Base-by-base conservation (phyloP, 352 stramenopile genomes). In the Phytopythium cucurbitacearum region DNA sequence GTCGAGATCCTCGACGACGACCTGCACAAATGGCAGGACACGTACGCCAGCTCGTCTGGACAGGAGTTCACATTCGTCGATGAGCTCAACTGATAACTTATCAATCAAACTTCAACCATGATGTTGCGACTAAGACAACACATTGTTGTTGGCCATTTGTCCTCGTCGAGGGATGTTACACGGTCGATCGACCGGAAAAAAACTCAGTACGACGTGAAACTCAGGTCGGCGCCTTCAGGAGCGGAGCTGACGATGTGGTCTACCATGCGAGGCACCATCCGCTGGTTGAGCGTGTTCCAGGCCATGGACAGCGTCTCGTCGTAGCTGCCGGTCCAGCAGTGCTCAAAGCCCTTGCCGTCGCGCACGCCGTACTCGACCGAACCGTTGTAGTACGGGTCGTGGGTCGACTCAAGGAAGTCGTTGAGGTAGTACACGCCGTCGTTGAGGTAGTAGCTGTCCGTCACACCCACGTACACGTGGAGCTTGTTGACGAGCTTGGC, bases 391-490 rank as follows among this genome's bases (percentile, higher is more conserved):
- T 79, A 89, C 52, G 79, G 76, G 47, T 76, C 60, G 4, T 16
- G 58, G 6, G 79, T 89, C n/a, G 57, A 77, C 50, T 84, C 64
- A 12, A 89, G 54, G 40, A 85, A 87, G 33, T 85, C 76, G 37
- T 87, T 76, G 3, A 89, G 71, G 50, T 77, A 64, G 58, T 87
- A 89, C 40, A 87, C 79, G 12, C 63, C 76, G 51, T 87, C 79
- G 51, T 89, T 89, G 9, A 89, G 55, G 58, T 89, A 87, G 68
- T 87, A 89, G 62, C 76, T 87, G 63, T 89, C 79, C 8, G 73
- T 76, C 48, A 89, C 79, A 21, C 76, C 79, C 12, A 89, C 79
- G 48, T 79, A 89, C 5, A 89, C 79, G 57, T 87, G 76, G 7
- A 89, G 64, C 53, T 89, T 89, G 65, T 86, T 87, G 10, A 87